These are phyloP conservation scores for Stygiomarasmius scandens DNA, from an alignment of 1,284 basidiomycete genomes.

Conservation along the genomic window DNA sequence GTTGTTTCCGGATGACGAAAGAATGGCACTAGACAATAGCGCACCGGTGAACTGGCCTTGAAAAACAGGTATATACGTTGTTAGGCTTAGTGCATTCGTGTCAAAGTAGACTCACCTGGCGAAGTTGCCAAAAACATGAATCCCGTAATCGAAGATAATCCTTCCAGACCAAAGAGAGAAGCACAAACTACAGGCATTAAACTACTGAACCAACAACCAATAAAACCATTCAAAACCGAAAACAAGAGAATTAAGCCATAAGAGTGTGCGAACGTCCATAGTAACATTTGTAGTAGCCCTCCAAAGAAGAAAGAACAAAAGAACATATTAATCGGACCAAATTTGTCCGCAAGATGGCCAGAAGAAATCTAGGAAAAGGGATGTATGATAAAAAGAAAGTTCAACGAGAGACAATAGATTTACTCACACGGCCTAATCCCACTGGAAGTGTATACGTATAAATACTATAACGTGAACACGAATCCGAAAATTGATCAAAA, in stretches of 20 bases:
- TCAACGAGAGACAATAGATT: not conserved
- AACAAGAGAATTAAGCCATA: conserved; percentile 24
- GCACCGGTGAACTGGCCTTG: conserved; percentile 25
- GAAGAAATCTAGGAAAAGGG: conserved; percentile 20
- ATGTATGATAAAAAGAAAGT: not conserved
- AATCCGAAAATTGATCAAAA: not conserved
- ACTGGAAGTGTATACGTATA: too few species aligned
- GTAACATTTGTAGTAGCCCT: conserved; percentile 25
- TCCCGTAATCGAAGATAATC: conserved; percentile 27
- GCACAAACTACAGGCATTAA: conserved; percentile 29
- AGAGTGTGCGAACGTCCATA: conserved; percentile 27
- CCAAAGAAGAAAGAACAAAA: conserved; percentile 27
- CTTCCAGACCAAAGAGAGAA: conserved; percentile 26
- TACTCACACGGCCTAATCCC: conserved; percentile 26
- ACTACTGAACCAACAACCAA: conserved; percentile 27
- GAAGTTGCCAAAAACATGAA: conserved; percentile 26
- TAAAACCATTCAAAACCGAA: conserved; percentile 25
- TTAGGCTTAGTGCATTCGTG: not conserved
- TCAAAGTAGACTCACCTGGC: conserved; percentile 14
- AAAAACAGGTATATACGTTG: not conserved
- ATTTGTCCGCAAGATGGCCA: conserved; percentile 24
- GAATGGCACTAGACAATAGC: conserved; percentile 24
- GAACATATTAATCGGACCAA: conserved; percentile 29
- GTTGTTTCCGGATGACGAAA: conserved; percentile 22
- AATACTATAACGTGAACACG: not conserved